These are phyloP conservation scores for Angomonas ambiguus DNA, from an alignment of 208 protist genomes.

Conservation along the genomic window DNA sequence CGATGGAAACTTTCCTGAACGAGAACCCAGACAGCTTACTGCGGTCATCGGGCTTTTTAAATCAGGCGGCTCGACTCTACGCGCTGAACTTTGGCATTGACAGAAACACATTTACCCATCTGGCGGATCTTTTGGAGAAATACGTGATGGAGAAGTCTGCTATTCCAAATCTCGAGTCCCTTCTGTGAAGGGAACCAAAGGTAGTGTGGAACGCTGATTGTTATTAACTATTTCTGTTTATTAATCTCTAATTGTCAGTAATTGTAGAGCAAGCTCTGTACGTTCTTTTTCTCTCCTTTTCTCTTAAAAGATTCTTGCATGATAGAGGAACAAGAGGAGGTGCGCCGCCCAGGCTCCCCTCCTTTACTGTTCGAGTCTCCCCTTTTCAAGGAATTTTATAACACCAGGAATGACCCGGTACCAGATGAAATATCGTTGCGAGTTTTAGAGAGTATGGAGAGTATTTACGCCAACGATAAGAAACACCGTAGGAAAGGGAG, in stretches of 20 bases:
- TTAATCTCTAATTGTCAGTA: conserved; percentile 7
- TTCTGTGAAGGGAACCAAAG: conserved; percentile 34
- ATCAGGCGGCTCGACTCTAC: conserved; percentile 76
- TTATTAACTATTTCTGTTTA: not conserved
- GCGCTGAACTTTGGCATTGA: conserved; percentile 51
- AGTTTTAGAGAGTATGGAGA: not conserved
- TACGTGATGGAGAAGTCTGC: conserved; percentile 56
- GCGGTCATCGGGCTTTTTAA: conserved; percentile 63
- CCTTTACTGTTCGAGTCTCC: not conserved
- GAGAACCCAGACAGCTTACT: conserved; percentile 49
- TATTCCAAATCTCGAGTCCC: conserved; percentile 51
- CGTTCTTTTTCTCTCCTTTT: conserved; percentile 9
- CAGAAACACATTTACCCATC: conserved; percentile 30
- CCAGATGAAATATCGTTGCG: not conserved
- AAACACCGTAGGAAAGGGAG: not conserved
- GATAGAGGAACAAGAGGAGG: not conserved
- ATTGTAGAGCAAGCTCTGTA: conserved; percentile 2
- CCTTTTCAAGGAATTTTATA: not conserved
- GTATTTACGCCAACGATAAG: not conserved
- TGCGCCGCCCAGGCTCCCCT: not conserved
- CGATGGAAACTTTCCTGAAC: conserved; percentile 56
- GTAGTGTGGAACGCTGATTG: no score
- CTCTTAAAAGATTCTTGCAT: not conserved
- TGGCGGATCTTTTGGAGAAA: conserved; percentile 70
- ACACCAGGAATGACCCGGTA: not conserved